A percentile compares a stretch with the other conserved stretches of the same genome.
Conservation (phyloP, 1,284 basidiomycete genomes). For the Ceratobasidium sp. region DNA sequence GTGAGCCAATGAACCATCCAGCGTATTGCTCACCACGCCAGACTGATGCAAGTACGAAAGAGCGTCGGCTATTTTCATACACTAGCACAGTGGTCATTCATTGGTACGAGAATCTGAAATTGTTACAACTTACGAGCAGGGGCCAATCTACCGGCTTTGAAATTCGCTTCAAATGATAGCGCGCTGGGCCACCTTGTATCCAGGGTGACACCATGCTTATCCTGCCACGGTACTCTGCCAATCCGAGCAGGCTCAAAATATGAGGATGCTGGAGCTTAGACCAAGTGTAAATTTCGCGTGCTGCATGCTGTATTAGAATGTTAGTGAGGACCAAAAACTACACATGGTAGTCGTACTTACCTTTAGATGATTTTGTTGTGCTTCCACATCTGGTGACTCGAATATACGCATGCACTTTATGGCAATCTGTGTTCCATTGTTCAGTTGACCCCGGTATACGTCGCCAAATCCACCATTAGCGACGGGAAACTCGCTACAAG, state of each 20-base stretch:
- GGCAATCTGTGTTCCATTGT: background rate
- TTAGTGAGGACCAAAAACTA: too few species aligned
- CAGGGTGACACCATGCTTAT: slow-evolving; percentile 27
- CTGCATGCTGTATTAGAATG: background rate
- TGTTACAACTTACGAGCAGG: background rate
- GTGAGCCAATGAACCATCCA: too few species aligned
- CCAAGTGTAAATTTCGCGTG: slow-evolving; percentile 7
- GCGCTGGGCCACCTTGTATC: background rate
- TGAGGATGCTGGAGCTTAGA: slow-evolving; percentile 9
- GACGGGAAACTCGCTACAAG: background rate
- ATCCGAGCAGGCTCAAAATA: slow-evolving; percentile 6
- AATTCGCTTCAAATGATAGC: background rate
- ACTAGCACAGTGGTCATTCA: background rate
- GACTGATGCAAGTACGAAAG: slow-evolving; percentile 15
- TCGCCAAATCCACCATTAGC: slow-evolving; percentile 19
- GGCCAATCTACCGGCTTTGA: background rate
- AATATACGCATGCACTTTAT: slow-evolving; percentile 20
- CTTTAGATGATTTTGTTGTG: background rate
- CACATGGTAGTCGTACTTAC: background rate
- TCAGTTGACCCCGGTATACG: slow-evolving; percentile 6
- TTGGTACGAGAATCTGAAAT: background rate
- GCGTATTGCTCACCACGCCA: slow-evolving; percentile 16
- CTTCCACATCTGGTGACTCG: too few species aligned
- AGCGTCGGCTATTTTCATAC: slow-evolving; percentile 5
- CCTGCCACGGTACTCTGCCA: slow-evolving; percentile 10